These are phyloP conservation scores for Pestalotiopsis sp. DNA, from an alignment of 2,329 filamentous ascomycete species.

Conservation along the genomic window DNA sequence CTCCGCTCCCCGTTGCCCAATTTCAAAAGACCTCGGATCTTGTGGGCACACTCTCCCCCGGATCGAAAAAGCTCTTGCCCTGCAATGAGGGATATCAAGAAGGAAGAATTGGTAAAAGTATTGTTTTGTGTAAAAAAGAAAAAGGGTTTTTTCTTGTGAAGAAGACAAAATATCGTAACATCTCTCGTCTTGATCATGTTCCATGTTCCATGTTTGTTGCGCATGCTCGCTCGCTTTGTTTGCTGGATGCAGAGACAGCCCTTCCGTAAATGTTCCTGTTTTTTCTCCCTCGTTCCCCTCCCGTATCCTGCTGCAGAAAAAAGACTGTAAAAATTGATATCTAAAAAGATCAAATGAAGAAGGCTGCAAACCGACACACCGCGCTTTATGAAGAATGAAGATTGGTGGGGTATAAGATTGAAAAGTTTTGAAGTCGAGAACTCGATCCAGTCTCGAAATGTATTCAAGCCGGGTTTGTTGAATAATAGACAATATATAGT, in stretches of 20 bases:
- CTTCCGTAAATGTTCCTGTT: neutral
- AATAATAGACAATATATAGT: conserved; percentile 10
- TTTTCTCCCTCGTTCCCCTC: neutral
- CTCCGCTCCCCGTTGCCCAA: neutral
- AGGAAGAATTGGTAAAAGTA: neutral
- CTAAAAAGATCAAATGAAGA: neutral
- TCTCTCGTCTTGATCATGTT: conserved; percentile 13
- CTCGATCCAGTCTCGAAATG: neutral
- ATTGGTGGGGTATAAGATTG: conserved; percentile 14
- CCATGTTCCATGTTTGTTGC: neutral
- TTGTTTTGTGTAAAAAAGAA: neutral
- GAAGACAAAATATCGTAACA: conserved; percentile 5
- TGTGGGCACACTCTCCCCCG: neutral
- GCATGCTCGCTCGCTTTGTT: conserved; percentile 5
- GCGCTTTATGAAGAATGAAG: neutral
- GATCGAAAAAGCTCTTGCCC: neutral
- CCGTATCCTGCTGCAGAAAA: neutral
- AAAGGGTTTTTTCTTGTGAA: neutral
- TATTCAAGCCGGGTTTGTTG: conserved; percentile 4
- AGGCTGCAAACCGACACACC: conserved; percentile 11
- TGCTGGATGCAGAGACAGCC: neutral
- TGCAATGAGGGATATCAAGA: neutral
- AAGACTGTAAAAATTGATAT: neutral
- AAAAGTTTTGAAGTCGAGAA: neutral
- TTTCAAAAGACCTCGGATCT: neutral